Percentiles rank a stretch among this genome's conserved stretches.
Conservation (phyloP, 768 basidiomycete species). For the Phaeotremella fagi region DNA sequence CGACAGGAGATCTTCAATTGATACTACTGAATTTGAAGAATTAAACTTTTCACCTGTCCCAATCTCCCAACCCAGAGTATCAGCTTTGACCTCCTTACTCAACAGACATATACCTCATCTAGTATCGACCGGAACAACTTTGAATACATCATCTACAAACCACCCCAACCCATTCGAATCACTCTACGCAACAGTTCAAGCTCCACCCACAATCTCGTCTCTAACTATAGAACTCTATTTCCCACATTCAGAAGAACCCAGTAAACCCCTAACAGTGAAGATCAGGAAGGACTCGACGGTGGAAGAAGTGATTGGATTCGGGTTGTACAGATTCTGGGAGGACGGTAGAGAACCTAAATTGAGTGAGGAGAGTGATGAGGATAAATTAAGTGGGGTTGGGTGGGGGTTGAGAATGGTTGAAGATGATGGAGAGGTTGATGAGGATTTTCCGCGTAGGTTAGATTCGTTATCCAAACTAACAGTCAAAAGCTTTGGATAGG, state of each 20-base stretch:
- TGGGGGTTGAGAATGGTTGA: conserved; percentile 94
- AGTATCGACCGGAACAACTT: conserved; percentile 13
- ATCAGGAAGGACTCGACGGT: conserved; percentile 84
- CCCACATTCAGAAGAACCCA: conserved; percentile 61
- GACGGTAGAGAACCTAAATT: conserved; percentile 57
- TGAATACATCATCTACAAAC: conserved; percentile 49
- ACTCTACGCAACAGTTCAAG: conserved; percentile 77
- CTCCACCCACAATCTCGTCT: conserved; percentile 62
- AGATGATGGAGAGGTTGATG: conserved; percentile 96
- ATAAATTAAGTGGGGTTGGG: conserved; percentile 66
- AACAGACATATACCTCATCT: conserved; percentile 54
- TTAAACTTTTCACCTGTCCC: conserved; percentile 21
- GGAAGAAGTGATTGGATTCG: conserved; percentile 92
- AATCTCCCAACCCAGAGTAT: conserved; percentile 44
- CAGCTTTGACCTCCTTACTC: conserved; percentile 69
- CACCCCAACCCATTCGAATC: conserved; percentile 80
- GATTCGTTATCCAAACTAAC: not conserved
- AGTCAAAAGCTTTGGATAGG: conserved; percentile 74
- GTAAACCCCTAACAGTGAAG: conserved; percentile 64
- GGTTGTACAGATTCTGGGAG: conserved; percentile 90
- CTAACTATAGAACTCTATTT: conserved; percentile 74
- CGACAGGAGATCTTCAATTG: not conserved
- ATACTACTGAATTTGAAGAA: conserved; percentile 1
- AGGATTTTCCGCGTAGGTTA: conserved; percentile 89
- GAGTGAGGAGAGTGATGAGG: conserved; percentile 35